phyloP scores from a whole-genome alignment of 1,139 yeast species.

The Saccharomyces hybrid region DNA sequence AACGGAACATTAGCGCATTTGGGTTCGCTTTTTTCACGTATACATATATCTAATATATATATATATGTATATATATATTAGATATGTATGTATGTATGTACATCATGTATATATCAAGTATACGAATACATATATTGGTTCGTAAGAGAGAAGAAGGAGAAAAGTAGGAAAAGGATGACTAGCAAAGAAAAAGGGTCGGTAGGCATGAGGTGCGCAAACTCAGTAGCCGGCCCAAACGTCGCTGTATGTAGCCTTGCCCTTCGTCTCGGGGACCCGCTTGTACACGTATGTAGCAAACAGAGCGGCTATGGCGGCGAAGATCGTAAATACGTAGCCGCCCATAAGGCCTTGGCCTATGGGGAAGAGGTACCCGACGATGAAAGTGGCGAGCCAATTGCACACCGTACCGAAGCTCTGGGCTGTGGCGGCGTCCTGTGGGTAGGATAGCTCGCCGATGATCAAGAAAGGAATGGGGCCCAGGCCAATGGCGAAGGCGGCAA shows the following conservation, averaged over 20 bases:
- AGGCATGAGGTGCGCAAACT: too few species aligned
- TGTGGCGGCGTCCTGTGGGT: slow-evolving; percentile 65
- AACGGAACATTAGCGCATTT: background rate
- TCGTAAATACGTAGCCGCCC: slow-evolving; percentile 74
- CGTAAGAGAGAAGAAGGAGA: background rate
- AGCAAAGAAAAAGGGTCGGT: background rate
- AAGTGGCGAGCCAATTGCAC: slow-evolving; percentile 87
- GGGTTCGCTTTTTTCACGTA: background rate
- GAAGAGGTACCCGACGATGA: slow-evolving; percentile 70
- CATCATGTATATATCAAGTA: too few species aligned
- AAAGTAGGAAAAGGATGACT: background rate
- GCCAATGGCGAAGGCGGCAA: slow-evolving; percentile 82
- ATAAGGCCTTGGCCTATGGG: slow-evolving; percentile 58
- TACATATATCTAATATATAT: too few species aligned
- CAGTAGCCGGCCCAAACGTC: slow-evolving; percentile 23
- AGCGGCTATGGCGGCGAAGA: slow-evolving; percentile 56
- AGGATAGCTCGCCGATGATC: slow-evolving; percentile 82
- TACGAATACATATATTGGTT: too few species aligned
- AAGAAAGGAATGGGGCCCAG: slow-evolving; percentile 93
- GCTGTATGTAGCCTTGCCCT: slow-evolving; percentile 40
- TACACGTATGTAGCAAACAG: slow-evolving; percentile 44
- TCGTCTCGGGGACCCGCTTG: slow-evolving; percentile 66
- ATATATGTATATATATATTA: too few species aligned
- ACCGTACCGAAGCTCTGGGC: slow-evolving; percentile 93
- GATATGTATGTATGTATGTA: too few species aligned